phyloP scores from a whole-genome alignment of 495 filamentous ascomycete genomes.

The Aspergillus leporis region DNA sequence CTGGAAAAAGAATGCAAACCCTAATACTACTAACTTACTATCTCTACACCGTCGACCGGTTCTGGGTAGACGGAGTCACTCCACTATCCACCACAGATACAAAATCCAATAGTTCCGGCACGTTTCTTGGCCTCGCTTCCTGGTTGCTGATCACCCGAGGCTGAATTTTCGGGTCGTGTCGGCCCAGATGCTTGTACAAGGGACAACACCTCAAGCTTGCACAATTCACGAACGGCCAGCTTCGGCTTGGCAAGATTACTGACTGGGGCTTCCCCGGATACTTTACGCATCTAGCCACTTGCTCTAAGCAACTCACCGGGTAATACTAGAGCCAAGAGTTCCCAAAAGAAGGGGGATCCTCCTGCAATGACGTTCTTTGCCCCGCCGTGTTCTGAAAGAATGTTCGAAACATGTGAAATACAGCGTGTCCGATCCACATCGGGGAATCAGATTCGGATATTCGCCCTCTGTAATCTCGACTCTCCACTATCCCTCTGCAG shows the following conservation, averaged over 20 bases:
- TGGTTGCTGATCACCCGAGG: slow-evolving; percentile 45
- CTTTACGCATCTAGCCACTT: neutral
- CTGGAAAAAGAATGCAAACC: neutral
- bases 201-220: slow-evolving; percentile 5
- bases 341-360: slow-evolving; percentile 16
- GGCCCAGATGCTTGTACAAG: slow-evolving; percentile 30
- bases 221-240: slow-evolving; percentile 7
- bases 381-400: slow-evolving; percentile 15
- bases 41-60: neutral
- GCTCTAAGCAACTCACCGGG: slow-evolving; percentile 6
- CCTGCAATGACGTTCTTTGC: slow-evolving; percentile 22
- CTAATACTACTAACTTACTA: too few species aligned
- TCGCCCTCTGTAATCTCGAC: slow-evolving; percentile 25
- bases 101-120: slow-evolving; percentile 24
- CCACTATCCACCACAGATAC: neutral
- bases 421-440: slow-evolving; percentile 23
- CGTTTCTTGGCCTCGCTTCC: slow-evolving; percentile 32
- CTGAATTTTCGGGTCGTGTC: slow-evolving; percentile 33
- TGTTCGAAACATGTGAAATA: slow-evolving; percentile 26
- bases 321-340: slow-evolving; percentile 19
- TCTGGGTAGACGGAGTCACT: neutral
- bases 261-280: neutral
- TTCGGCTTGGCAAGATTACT: slow-evolving; percentile 1
- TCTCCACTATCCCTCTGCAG: slow-evolving; percentile 18
- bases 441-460: slow-evolving; percentile 24